phyloP scores from a whole-genome alignment of 371 early-diverging fungal genomes.

The Saksenaea vasiformis region DNA sequence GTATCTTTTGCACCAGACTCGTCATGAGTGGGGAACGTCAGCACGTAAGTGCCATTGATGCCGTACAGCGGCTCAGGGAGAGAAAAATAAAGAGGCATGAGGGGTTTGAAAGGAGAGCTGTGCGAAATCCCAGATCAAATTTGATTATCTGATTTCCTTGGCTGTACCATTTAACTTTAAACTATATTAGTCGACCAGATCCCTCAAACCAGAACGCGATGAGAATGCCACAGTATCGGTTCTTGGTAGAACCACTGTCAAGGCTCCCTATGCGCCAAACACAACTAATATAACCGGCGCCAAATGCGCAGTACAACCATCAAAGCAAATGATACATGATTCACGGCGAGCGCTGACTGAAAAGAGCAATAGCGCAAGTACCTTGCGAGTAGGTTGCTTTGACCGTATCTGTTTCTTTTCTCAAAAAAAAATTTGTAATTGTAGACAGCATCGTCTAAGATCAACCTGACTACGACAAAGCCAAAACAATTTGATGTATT shows the following conservation, averaged over 20 bases:
- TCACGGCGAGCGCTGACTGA: slow-evolving; percentile 16
- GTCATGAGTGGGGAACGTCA: slow-evolving; percentile 5
- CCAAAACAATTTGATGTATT: neutral
- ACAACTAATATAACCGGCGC: neutral
- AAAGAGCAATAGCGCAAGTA: slow-evolving; percentile 17
- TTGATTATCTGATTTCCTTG: neutral
- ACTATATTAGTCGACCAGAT: neutral
- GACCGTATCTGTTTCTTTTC: neutral
- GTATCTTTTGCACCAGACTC: neutral
- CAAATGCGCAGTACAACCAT: neutral
- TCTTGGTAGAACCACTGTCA: neutral
- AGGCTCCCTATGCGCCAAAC: neutral
- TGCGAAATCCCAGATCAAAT: neutral
- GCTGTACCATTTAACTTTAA: neutral
- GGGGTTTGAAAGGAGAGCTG: neutral
- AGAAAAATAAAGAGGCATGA: neutral
- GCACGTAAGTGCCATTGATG: neutral
- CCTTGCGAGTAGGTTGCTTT: slow-evolving; percentile 6
- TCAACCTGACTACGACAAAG: neutral
- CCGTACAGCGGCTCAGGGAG: neutral
- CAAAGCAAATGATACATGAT: neutral
- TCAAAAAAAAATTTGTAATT: neutral
- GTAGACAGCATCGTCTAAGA: neutral
- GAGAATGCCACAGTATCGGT: neutral
- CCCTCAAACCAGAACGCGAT: neutral